A percentile compares a stretch with the other conserved stretches of the same genome.
Conservation (phyloP, 1,139 yeast species). For the Blastobotrys buckinghamii region DNA sequence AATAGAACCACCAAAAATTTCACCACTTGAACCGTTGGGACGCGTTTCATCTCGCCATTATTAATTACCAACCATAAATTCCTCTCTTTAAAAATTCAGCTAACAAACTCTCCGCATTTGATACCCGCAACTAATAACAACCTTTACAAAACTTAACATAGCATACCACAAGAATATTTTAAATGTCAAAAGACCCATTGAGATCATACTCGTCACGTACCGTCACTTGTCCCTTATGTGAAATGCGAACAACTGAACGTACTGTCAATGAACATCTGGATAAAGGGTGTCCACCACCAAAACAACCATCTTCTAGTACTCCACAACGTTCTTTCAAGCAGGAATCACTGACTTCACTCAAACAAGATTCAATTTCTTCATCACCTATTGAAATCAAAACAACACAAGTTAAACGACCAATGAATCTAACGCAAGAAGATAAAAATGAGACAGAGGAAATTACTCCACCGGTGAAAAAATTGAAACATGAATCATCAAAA, state of each 20-base stretch:
- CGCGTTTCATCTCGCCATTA: too few relatives aligned
- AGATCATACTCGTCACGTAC: not conserved
- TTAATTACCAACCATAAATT: too few relatives aligned
- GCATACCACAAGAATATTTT: too few relatives aligned
- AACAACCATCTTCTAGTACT: too few relatives aligned
- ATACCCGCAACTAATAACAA: too few relatives aligned
- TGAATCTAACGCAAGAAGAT: not conserved
- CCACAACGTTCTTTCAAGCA: too few relatives aligned
- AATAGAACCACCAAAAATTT: too few relatives aligned
- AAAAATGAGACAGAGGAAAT: too few relatives aligned
- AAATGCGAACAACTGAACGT: constrained; percentile 27
- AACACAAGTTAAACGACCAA: not conserved
- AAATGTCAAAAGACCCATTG: not conserved
- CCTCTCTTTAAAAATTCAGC: too few relatives aligned
- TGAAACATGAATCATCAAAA: constrained; percentile 1
- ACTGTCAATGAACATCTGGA: constrained; percentile 36
- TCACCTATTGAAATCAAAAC: not conserved
- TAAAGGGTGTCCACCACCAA: constrained; percentile 28
- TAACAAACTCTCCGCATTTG: too few relatives aligned
- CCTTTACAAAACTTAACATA: too few relatives aligned
- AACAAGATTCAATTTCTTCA: constrained; percentile 2
- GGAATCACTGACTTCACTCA: not conserved
- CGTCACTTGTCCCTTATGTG: constrained; percentile 35
- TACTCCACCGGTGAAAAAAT: not conserved
- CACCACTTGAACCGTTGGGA: too few relatives aligned